These are phyloP conservation scores for Ophiostoma australiae DNA, from an alignment of 2,329 filamentous ascomycete species.

Conservation along the genomic window DNA sequence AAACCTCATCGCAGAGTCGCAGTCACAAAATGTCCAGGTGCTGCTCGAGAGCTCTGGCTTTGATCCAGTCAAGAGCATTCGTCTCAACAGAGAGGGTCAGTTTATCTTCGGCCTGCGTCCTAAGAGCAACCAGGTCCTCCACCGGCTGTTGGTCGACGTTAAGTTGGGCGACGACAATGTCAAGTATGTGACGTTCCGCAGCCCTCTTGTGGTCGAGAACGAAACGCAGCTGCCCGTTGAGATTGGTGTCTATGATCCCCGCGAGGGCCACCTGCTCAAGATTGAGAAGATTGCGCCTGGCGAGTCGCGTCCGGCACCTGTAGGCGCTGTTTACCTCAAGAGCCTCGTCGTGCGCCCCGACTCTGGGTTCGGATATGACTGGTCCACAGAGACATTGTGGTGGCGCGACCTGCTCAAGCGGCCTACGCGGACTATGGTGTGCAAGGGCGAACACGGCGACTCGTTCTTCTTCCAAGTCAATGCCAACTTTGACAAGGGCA, in stretches of 20 bases:
- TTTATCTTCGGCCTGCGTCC: conserved; percentile 83
- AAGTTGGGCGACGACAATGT: conserved; percentile 89
- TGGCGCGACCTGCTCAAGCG: conserved; percentile 87
- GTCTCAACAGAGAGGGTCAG: conserved; percentile 91
- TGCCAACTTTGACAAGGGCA: conserved; percentile 74
- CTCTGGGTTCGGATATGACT: conserved; percentile 92
- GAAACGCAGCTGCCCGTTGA: conserved; percentile 95
- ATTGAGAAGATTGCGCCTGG: conserved; percentile 97
- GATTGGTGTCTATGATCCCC: conserved; percentile 80
- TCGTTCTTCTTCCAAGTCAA: conserved; percentile 98
- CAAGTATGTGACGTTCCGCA: conserved; percentile 94
- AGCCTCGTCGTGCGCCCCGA: conserved; percentile 83
- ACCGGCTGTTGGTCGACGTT: conserved; percentile 88
- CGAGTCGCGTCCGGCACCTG: conserved; percentile 80
- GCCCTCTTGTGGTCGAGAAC: conserved; percentile 88
- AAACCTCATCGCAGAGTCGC: conserved; percentile 77
- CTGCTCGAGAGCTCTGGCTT: conserved; percentile 91
- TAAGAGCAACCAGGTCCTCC: conserved; percentile 76
- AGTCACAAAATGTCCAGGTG: conserved; percentile 69
- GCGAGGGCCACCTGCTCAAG: conserved; percentile 85
- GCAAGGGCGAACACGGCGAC: conserved; percentile 78
- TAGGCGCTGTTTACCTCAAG: conserved; percentile 88
- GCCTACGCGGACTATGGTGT: conserved; percentile 81
- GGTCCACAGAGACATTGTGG: conserved; percentile 84
- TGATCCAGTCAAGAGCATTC: conserved; percentile 80